Evolutionary conservation across 352 stramenopile genomes (phyloP).

Genomic region (Phytophthora citrophthora): DNA sequence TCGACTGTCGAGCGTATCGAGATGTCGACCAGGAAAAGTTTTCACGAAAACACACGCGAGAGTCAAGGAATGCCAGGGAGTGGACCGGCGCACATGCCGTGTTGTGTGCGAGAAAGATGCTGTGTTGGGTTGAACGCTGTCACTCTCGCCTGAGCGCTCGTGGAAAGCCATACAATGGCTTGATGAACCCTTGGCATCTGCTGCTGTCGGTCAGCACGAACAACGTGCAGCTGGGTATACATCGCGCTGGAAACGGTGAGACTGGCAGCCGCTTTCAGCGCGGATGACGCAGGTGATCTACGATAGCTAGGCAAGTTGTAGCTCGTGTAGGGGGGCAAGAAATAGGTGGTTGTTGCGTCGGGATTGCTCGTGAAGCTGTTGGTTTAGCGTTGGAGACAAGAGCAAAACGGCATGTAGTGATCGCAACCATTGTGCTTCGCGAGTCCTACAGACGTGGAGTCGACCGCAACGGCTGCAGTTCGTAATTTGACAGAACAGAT

Average conservation of each 20-base stretch:
- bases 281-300: background rate
- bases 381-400: background rate
- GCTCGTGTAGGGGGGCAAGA: background rate
- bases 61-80: constrained; percentile 1
- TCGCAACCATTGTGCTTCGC: background rate
- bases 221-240: constrained; percentile 3
- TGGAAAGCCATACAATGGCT: background rate
- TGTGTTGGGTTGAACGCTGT: background rate
- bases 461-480: no score
- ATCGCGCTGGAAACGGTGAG: constrained; percentile 3
- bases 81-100: constrained; percentile 6
- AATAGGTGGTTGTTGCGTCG: background rate
- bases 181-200: constrained; percentile 11
- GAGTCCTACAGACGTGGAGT: no score
- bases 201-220: constrained; percentile 8
- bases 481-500: no score
- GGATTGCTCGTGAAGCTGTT: background rate
- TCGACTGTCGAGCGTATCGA: background rate
- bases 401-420: background rate
- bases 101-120: background rate
- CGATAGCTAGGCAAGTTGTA: background rate
- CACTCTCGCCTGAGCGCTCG: background rate
- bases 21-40: background rate
- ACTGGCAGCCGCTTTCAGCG: background rate
- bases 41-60: background rate